phyloP scores from a whole-genome alignment of 2,329 filamentous ascomycete genomes.

The Sporothrix pseudoabietina region DNA sequence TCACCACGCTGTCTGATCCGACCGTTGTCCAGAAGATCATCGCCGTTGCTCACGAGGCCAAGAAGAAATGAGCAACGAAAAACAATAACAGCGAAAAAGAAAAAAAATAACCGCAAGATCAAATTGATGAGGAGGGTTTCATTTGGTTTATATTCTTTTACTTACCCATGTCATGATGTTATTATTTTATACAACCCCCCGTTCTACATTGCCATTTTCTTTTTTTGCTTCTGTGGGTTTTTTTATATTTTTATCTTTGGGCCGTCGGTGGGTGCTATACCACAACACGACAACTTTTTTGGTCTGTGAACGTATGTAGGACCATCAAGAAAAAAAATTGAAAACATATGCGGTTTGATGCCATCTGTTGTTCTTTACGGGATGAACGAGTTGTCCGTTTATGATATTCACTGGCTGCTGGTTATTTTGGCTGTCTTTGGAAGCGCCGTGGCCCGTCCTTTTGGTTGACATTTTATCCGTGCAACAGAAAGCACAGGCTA shows the following conservation, averaged over 20 bases:
- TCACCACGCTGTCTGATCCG: slow-evolving; percentile 89
- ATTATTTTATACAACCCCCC: not conserved
- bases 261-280: slow-evolving; percentile 22
- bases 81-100: slow-evolving; percentile 10
- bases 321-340: not conserved
- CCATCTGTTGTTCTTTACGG: not conserved
- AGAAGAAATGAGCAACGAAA: slow-evolving; percentile 49
- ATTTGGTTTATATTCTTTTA: not conserved
- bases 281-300: not conserved
- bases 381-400: not conserved
- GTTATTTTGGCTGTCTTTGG: not conserved
- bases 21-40: slow-evolving; percentile 90
- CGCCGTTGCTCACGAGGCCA: slow-evolving; percentile 68
- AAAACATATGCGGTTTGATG: not conserved
- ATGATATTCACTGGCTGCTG: not conserved
- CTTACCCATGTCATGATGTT: not conserved
- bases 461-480: slow-evolving; percentile 24
- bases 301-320: slow-evolving; percentile 22
- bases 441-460: not conserved
- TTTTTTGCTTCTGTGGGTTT: not conserved
- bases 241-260: slow-evolving; percentile 30
- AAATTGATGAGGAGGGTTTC: slow-evolving; percentile 6
- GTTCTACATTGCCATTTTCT: not conserved
- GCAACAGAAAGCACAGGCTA: slow-evolving; percentile 16
- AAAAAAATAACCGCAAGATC: slow-evolving; percentile 21